A percentile compares a stretch with the other conserved stretches of the same genome.
phyloP scores from a whole-genome alignment of 257 asterid species.

The Fraxinus excelsior region DNA sequence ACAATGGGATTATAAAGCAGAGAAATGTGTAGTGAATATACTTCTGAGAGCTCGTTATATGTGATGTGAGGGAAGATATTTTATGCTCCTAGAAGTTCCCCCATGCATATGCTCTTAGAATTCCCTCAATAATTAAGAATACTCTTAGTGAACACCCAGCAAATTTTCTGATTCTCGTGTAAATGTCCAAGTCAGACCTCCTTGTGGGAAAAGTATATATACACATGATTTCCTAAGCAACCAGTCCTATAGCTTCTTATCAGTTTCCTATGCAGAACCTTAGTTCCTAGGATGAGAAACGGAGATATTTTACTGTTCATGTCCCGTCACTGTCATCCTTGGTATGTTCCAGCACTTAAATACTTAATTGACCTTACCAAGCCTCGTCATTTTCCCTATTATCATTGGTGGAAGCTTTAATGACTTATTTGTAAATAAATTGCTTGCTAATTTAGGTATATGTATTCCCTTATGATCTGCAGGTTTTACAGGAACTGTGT shows the following conservation, averaged over 20 bases:
- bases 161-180: neutral
- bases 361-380: neutral
- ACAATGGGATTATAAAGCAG: neutral
- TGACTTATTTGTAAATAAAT: neutral
- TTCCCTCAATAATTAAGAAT: neutral
- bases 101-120: neutral
- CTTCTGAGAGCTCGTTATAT: neutral
- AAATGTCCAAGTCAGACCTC: neutral
- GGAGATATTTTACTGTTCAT: neutral
- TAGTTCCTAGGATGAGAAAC: neutral
- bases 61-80: neutral
- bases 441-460: neutral
- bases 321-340: neutral
- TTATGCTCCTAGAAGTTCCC: neutral
- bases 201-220: neutral
- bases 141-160: neutral
- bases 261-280: neutral
- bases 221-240: neutral
- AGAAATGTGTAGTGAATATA: neutral
- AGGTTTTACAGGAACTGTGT: conserved; percentile 76
- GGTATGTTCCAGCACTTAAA: neutral
- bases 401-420: neutral
- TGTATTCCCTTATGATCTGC: conserved; percentile 26
- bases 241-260: neutral
- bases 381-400: neutral